A percentile compares a stretch with the other conserved stretches of the same genome.
Evolutionary conservation across 164 flowering plant species (phyloP).

Genomic region (Berberis vulgaris): DNA sequence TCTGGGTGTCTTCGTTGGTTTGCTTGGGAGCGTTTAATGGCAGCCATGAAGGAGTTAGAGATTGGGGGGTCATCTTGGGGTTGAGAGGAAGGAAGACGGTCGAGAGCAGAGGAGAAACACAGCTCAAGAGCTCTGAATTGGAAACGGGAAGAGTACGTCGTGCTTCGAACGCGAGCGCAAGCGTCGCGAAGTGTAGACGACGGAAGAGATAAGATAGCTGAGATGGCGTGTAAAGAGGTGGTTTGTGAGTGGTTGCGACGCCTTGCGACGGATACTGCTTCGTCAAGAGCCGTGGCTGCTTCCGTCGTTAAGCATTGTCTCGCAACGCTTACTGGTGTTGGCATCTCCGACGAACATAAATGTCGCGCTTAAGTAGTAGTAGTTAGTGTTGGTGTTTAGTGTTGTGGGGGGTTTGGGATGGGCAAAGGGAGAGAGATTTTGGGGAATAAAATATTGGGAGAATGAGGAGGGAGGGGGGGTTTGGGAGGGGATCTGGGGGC

Average conservation of each 20-base stretch:
- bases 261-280: slow-evolving; percentile 62
- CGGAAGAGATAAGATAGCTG: slow-evolving; percentile 48
- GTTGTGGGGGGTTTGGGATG: too few species aligned
- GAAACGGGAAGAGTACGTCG: slow-evolving; percentile 43
- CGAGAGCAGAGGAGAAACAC: slow-evolving; percentile 64
- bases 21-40: slow-evolving; percentile 79
- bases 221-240: slow-evolving; percentile 65
- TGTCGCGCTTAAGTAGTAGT: neutral
- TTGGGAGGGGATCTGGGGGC: neutral
- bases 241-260: slow-evolving; percentile 74
- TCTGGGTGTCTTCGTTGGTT: slow-evolving; percentile 67
- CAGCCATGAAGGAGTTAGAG: slow-evolving; percentile 89
- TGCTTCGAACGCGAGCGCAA: slow-evolving; percentile 41
- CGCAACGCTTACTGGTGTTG: slow-evolving; percentile 71
- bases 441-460: too few species aligned
- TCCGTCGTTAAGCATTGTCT: slow-evolving; percentile 68
- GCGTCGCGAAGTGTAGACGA: slow-evolving; percentile 60
- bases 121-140: slow-evolving; percentile 77
- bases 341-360: slow-evolving; percentile 47
- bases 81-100: slow-evolving; percentile 44
- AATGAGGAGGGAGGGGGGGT: too few species aligned
- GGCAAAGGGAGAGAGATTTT: too few species aligned
- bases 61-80: slow-evolving; percentile 14
- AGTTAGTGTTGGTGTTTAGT: neutral
- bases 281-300: slow-evolving; percentile 63